Conservation (phyloP, 345 rosid genomes). For the Gossypium bickii region DNA sequence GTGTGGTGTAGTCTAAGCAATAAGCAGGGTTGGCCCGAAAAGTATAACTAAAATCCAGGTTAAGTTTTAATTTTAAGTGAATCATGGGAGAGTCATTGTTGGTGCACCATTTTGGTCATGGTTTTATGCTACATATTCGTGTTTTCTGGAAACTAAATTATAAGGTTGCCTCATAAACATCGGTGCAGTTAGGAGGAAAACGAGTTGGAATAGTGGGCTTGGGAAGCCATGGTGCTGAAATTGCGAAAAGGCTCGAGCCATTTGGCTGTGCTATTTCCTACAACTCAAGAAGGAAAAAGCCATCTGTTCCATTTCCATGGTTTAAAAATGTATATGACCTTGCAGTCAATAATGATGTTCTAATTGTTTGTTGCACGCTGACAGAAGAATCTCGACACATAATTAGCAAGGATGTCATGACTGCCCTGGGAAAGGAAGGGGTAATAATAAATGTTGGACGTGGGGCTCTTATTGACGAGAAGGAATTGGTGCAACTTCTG, state of each 20-base stretch:
- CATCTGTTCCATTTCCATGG: conserved; percentile 25
- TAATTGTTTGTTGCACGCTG: conserved; percentile 31
- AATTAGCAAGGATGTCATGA: conserved; percentile 31
- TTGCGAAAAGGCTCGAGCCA: conserved; percentile 31
- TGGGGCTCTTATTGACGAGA: conserved; percentile 33
- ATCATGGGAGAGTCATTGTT: background rate
- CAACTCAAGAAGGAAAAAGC: conserved; percentile 27
- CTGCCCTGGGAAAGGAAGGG: conserved; percentile 27
- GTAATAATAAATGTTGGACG: conserved; percentile 36
- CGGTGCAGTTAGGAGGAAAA: conserved; percentile 29
- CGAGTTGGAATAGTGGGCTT: conserved; percentile 35
- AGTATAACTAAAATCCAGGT: too few relatives aligned
- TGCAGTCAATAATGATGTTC: conserved; percentile 30
- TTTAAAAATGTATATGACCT: conserved; percentile 21
- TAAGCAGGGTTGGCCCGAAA: too few relatives aligned
- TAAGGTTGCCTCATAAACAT: background rate
- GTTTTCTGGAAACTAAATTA: background rate
- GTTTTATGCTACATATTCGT: background rate
- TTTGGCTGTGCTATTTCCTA: conserved; percentile 35
- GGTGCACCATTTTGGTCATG: background rate
- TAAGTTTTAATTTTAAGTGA: background rate
- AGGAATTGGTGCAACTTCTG: conserved; percentile 34
- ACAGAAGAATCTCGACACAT: conserved; percentile 33
- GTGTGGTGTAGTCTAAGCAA: too few relatives aligned
- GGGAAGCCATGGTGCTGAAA: conserved; percentile 29